Percentiles rank a stretch among this genome's conserved stretches.
These are phyloP conservation scores for Paxillus rubicundulus DNA, from an alignment of 768 basidiomycete genomes.

Conservation along the genomic window DNA sequence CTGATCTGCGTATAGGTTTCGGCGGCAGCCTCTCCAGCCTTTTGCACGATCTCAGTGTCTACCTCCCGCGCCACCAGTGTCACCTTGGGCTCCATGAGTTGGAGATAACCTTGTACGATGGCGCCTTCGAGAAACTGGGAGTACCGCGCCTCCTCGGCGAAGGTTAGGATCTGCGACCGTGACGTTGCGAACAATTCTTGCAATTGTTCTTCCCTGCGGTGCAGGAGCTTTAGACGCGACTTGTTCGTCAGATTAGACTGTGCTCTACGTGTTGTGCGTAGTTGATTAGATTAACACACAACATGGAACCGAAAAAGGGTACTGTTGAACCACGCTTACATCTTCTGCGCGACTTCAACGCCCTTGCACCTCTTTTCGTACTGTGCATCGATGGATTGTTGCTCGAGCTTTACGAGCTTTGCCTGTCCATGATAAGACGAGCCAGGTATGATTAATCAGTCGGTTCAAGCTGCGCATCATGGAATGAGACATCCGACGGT, in stretches of 20 bases:
- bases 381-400: slow-evolving; percentile 88
- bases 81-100: slow-evolving; percentile 72
- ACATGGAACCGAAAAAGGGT: neutral
- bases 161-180: slow-evolving; percentile 56
- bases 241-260: slow-evolving; percentile 97
- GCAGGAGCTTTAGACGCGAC: slow-evolving; percentile 85
- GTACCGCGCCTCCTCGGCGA: slow-evolving; percentile 69
- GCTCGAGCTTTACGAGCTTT: slow-evolving; percentile 95
- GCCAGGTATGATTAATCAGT: neutral
- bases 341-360: slow-evolving; percentile 92
- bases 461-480: neutral
- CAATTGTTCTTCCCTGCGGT: slow-evolving; percentile 87
- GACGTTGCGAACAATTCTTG: slow-evolving; percentile 84
- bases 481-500: neutral
- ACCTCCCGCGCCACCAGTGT: slow-evolving; percentile 64
- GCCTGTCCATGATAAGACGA: slow-evolving; percentile 50
- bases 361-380: slow-evolving; percentile 97
- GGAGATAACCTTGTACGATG: slow-evolving; percentile 83
- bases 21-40: slow-evolving; percentile 64
- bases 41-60: slow-evolving; percentile 59
- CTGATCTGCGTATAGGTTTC: slow-evolving; percentile 74
- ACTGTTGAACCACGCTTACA: slow-evolving; percentile 50
- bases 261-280: slow-evolving; percentile 49
- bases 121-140: slow-evolving; percentile 78
- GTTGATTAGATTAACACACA: slow-evolving; percentile 3